Evolutionary conservation across 306 rosid genomes (phyloP).

Genomic region (Fragaria nilgerrensis): DNA sequence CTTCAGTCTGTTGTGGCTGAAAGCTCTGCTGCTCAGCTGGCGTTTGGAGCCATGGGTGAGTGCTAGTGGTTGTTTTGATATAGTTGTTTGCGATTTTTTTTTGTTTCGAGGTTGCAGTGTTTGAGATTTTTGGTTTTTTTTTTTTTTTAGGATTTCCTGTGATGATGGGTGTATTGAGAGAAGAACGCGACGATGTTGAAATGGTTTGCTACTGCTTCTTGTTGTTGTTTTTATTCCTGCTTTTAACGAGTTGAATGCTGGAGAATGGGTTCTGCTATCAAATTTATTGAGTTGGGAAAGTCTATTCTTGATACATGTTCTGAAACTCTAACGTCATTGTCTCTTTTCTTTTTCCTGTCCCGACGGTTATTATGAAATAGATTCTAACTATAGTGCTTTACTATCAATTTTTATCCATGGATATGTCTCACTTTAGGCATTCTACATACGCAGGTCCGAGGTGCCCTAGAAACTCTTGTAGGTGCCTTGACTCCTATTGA

Average conservation of each 20-base stretch:
- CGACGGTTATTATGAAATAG: background rate
- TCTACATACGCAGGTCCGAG: constrained; percentile 64
- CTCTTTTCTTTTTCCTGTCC: background rate
- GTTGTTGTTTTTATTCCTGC: background rate
- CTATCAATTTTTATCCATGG: background rate
- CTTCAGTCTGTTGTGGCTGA: constrained; percentile 90
- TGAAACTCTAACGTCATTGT: background rate
- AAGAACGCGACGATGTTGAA: constrained; percentile 91
- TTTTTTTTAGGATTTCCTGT: constrained; percentile 76
- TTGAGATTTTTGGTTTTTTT: constrained; percentile 11
- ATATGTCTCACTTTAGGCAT: constrained; percentile 17
- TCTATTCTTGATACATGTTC: background rate
- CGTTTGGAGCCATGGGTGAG: constrained; percentile 94
- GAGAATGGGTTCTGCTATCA: background rate
- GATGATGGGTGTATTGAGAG: constrained; percentile 65
- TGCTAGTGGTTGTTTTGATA: constrained; percentile 1
- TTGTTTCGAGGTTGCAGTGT: background rate
- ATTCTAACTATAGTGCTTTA: background rate
- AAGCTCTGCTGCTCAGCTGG: constrained; percentile 69
- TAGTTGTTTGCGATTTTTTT: background rate
- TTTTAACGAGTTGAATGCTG: background rate
- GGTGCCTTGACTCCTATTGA: constrained; percentile 82
- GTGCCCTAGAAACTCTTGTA: constrained; percentile 86
- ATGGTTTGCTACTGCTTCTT: constrained; percentile 60
- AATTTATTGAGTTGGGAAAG: background rate